These are phyloP conservation scores for Trypanosoma brucei DNA, from an alignment of 208 protist genomes.

Conservation along the genomic window DNA sequence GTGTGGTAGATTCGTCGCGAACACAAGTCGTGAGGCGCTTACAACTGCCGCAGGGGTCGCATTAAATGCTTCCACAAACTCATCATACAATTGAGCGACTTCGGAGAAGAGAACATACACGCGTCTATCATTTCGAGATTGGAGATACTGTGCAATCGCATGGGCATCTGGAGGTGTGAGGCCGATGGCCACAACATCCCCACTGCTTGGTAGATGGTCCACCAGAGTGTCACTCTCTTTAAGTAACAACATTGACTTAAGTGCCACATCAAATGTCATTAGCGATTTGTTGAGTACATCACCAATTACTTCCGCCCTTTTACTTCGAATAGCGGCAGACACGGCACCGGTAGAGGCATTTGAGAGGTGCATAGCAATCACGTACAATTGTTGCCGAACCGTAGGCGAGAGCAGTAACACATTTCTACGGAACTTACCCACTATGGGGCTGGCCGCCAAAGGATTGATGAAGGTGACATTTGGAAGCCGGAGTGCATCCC, in stretches of 20 bases:
- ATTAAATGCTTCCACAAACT: slow-evolving; percentile 25
- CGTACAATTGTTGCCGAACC: background rate
- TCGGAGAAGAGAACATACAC: slow-evolving; percentile 35
- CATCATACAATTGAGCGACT: slow-evolving; percentile 25
- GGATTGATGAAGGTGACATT: slow-evolving; percentile 1
- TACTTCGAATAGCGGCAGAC: background rate
- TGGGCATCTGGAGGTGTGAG: slow-evolving; percentile 11
- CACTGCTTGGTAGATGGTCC: background rate
- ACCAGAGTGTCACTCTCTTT: background rate
- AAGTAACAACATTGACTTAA: slow-evolving; percentile 5
- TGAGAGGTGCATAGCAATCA: background rate
- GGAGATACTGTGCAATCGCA: slow-evolving; percentile 19
- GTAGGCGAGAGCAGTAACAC: background rate
- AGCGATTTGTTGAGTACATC: slow-evolving; percentile 1
- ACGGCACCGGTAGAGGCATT: background rate
- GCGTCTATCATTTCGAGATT: slow-evolving; percentile 1
- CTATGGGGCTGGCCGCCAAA: background rate
- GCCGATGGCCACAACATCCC: slow-evolving; percentile 21
- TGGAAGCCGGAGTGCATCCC: background rate
- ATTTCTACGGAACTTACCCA: background rate
- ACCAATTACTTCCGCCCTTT: background rate
- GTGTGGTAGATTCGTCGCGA: slow-evolving; percentile 43
- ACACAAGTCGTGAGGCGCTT: slow-evolving; percentile 23
- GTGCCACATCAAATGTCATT: slow-evolving; percentile 9
- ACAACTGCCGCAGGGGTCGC: background rate